Evolutionary conservation across 148 eudicot genomes (phyloP).

Genomic region (Rhododendron mucronatum): DNA sequence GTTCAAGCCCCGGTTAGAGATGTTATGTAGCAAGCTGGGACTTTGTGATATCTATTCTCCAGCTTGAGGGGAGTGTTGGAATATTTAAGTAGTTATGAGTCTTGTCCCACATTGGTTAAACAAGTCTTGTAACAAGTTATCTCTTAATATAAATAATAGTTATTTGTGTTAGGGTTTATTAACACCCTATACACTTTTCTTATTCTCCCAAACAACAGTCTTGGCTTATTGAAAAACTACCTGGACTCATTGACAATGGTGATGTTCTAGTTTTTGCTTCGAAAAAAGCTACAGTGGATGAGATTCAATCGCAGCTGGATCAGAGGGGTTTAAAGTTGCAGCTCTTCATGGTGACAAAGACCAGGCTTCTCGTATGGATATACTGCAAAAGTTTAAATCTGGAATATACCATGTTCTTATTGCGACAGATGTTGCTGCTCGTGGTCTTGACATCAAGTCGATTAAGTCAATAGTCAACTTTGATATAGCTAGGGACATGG

Average conservation of each 20-base stretch:
- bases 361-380: conserved; percentile 92
- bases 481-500: conserved; percentile 98
- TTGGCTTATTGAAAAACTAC: conserved; percentile 86
- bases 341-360: conserved; percentile 99
- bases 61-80: too few relatives aligned
- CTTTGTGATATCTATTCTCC: too few relatives aligned
- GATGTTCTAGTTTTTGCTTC: conserved; percentile 97
- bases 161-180: too few relatives aligned
- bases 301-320: conserved; percentile 70
- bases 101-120: too few relatives aligned
- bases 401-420: conserved; percentile 89
- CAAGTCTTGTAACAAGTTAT: too few relatives aligned
- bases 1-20: too few relatives aligned
- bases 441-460: conserved; percentile 97
- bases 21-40: too few relatives aligned
- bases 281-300: conserved; percentile 90
- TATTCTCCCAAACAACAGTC: too few relatives aligned
- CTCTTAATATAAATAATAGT: too few relatives aligned
- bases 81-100: too few relatives aligned
- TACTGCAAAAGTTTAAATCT: conserved; percentile 77
- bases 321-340: conserved; percentile 77
- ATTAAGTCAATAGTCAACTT: conserved; percentile 93
- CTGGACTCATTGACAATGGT: conserved; percentile 84
- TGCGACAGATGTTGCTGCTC: conserved; percentile 99
- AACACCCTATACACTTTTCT: too few relatives aligned